Evolutionary conservation across 192 early-diverging fungal genomes (phyloP).

Genomic region (Coemansia sp.): DNA sequence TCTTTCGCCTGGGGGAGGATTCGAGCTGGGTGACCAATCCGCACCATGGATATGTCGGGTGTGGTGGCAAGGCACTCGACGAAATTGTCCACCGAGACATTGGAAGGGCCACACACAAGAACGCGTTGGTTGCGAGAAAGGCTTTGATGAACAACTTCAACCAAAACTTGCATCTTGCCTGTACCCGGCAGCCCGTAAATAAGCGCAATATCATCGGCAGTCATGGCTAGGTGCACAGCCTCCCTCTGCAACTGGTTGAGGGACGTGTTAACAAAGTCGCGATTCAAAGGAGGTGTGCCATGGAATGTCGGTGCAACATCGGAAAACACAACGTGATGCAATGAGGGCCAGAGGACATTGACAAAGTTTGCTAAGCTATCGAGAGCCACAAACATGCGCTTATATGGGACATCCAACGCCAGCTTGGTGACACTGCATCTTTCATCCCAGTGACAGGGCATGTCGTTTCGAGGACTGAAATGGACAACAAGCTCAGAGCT

Average conservation of each 20-base stretch:
- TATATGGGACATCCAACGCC: too few species aligned
- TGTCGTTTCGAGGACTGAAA: too few species aligned
- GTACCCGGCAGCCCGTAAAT: slow-evolving; percentile 86
- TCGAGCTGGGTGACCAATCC: slow-evolving; percentile 83
- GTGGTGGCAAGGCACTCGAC: slow-evolving; percentile 69
- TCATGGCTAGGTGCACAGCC: slow-evolving; percentile 66
- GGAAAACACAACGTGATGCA: too few species aligned
- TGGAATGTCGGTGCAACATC: too few species aligned
- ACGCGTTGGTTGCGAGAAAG: slow-evolving; percentile 59
- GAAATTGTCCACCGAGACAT: slow-evolving; percentile 86
- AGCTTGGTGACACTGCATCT: too few species aligned
- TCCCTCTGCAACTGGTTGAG: slow-evolving; percentile 71
- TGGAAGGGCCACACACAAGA: slow-evolving; percentile 87
- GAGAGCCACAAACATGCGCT: too few species aligned
- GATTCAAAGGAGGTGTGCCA: too few species aligned
- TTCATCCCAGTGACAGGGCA: too few species aligned
- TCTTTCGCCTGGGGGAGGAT: slow-evolving; percentile 67
- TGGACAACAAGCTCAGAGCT: too few species aligned
- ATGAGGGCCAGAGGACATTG: too few species aligned
- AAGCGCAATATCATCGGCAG: slow-evolving; percentile 66
- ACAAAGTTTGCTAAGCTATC: too few species aligned
- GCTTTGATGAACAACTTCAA: slow-evolving; percentile 83
- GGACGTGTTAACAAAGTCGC: neutral
- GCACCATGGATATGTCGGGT: slow-evolving; percentile 65
- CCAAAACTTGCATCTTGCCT: slow-evolving; percentile 84